Percentiles rank a stretch among this genome's conserved stretches.
phyloP scores from a whole-genome alignment of 2,329 filamentous ascomycete species.

The Neofusicoccum cordaticola region DNA sequence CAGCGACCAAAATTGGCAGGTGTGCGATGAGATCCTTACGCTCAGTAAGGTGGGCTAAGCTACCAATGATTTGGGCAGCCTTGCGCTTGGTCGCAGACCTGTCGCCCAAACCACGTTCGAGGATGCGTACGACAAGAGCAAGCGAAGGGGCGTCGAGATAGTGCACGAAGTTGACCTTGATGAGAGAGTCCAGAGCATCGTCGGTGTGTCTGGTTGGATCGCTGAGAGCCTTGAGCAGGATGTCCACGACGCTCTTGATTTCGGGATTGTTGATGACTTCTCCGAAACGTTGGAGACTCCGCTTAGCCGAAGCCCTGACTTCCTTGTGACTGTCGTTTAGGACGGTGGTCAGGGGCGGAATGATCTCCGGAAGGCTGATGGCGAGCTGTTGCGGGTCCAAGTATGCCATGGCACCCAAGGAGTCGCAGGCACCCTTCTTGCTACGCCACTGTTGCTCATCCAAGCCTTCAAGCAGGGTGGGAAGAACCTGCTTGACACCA shows the following conservation, averaged over 20 bases:
- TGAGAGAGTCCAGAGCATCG: constrained; percentile 85
- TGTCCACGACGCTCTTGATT: constrained; percentile 86
- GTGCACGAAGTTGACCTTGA: constrained; percentile 98
- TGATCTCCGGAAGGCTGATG: constrained; percentile 89
- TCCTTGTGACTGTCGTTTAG: constrained; percentile 98
- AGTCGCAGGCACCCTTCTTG: constrained; percentile 96
- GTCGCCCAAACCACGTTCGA: constrained; percentile 87
- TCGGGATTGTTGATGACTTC: constrained; percentile 98
- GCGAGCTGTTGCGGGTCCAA: constrained; percentile 93
- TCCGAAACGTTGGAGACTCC: constrained; percentile 94
- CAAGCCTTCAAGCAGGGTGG: constrained; percentile 84
- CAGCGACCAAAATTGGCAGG: constrained; percentile 86
- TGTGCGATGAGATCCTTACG: constrained; percentile 90
- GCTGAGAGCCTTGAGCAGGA: constrained; percentile 92
- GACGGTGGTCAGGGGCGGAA: constrained; percentile 88
- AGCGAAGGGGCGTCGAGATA: constrained; percentile 97
- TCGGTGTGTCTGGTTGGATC: constrained; percentile 98
- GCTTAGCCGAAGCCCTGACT: constrained; percentile 85
- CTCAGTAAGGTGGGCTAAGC: constrained; percentile 93
- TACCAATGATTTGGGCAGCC: constrained; percentile 95
- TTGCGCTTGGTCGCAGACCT: constrained; percentile 95
- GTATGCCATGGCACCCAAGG: constrained; percentile 97
- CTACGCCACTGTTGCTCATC: constrained; percentile 97
- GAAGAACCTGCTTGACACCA: constrained; percentile 91
- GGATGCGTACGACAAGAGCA: constrained; percentile 88